Percentiles rank a stretch among this genome's conserved stretches.
Conservation (phyloP, 306 rosid genomes). For the Datisca glomerata region DNA sequence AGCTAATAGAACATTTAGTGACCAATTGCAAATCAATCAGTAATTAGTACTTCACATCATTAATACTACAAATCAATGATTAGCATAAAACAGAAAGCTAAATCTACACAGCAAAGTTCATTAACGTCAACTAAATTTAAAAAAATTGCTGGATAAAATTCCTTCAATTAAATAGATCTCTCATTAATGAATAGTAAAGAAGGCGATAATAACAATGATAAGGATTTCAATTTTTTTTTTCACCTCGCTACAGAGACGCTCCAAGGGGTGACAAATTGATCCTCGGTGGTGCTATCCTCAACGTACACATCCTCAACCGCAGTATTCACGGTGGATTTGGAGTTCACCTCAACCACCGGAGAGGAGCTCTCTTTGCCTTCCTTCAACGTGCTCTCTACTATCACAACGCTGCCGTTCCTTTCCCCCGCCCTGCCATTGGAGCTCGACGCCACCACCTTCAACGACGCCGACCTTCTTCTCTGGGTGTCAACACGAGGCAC, state of each 20-base stretch:
- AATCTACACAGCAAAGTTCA: too few species aligned
- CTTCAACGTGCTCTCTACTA: conserved; percentile 33
- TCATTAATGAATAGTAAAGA: not conserved
- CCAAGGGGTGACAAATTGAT: conserved; percentile 80
- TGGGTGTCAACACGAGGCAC: conserved; percentile 25
- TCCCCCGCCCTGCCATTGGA: conserved; percentile 38
- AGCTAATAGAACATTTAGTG: too few species aligned
- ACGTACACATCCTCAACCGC: conserved; percentile 62
- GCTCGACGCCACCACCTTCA: conserved; percentile 35
- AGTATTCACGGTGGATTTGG: conserved; percentile 21
- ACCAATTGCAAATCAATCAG: too few species aligned
- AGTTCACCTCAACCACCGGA: conserved; percentile 30
- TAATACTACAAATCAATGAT: too few species aligned
- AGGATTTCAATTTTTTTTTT: too few species aligned
- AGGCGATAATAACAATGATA: too few species aligned
- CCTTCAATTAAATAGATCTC: too few species aligned
- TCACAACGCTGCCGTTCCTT: conserved; percentile 36
- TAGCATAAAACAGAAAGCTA: too few species aligned
- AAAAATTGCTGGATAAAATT: too few species aligned
- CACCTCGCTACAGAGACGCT: conserved; percentile 79
- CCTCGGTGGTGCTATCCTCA: conserved; percentile 68
- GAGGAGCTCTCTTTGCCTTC: conserved; percentile 24
- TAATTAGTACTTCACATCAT: too few species aligned
- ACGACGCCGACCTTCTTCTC: conserved; percentile 21
- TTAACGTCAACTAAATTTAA: too few species aligned